Conservation (phyloP, 164 flowering plant genomes). For the Tetrastigma voinierianum region DNA sequence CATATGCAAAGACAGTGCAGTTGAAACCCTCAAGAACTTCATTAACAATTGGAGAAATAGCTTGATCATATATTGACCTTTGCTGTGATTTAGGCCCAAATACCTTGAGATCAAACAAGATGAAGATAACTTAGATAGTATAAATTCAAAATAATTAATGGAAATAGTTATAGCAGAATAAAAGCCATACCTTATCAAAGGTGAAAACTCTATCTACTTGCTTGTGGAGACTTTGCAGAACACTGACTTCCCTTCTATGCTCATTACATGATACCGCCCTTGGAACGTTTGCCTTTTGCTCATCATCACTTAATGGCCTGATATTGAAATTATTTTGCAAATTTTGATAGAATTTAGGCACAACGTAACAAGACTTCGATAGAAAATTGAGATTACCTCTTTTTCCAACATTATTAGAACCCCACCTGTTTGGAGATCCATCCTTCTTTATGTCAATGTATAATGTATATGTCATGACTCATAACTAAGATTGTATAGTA, state of each 20-base stretch:
- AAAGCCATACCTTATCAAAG: slow-evolving; percentile 66
- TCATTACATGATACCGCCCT: slow-evolving; percentile 70
- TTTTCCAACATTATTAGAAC: too few species aligned
- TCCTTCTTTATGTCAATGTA: too few species aligned
- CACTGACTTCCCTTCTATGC: slow-evolving; percentile 59
- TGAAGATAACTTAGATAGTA: not conserved
- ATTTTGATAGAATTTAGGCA: not conserved
- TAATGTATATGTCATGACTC: too few species aligned
- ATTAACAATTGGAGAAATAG: slow-evolving; percentile 69
- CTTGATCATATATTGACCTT: slow-evolving; percentile 77
- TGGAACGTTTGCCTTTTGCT: slow-evolving; percentile 54
- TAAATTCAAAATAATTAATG: not conserved
- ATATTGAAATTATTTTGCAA: not conserved
- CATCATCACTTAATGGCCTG: slow-evolving; percentile 80
- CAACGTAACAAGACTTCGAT: too few species aligned
- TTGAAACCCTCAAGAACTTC: slow-evolving; percentile 87
- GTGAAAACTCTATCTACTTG: slow-evolving; percentile 75
- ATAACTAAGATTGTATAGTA: too few species aligned
- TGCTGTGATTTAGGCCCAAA: slow-evolving; percentile 89
- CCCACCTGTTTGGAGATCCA: too few species aligned
- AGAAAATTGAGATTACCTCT: too few species aligned
- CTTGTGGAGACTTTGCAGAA: slow-evolving; percentile 58
- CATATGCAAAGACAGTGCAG: slow-evolving; percentile 87
- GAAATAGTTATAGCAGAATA: not conserved
- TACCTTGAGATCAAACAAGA: slow-evolving; percentile 38